Evolutionary conservation across 305 asterid genomes (phyloP), one percentile per base, ranked within the genome.

Genomic region (Solanum hybrid): DNA sequence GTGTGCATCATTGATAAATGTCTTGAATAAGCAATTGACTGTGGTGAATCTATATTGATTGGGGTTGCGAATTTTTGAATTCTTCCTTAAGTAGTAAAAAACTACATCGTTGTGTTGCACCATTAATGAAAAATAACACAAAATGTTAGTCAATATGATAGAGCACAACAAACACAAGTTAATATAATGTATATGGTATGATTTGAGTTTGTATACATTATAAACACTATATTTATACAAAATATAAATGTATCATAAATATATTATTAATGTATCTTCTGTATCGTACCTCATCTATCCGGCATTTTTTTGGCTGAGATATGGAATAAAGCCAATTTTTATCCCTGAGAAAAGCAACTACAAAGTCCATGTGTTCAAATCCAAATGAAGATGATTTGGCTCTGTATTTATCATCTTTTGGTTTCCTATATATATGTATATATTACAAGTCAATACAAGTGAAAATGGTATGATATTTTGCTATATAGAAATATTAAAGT

Each of bases 41-140:
- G 10, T 56, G 69, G 24, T 17, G 24, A 56, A 56, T 17, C 2
- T 6, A 0, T 56, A 2, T 3, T 17, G 69, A 56, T 56, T 56
- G 24, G 69, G 69, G 24, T 0, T 17, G 24, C 24, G 0, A 0
- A 6, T 1, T 56, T 56, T 56, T 17, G 4, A 17, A 0, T 17
- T 17, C 69, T 56, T 56, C 69, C 69, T 56, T 17, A 56, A 17
- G 69, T 56, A 56, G 10, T 56, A 17, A 2, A 56, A 56, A 56
- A 17, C 10, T 6, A 6, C 24, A 2, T 56, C 10, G 4, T 6
- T 56, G 24, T 56, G 69, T 6, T 56, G 24, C 24, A 56, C 4
- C 10, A 56, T 56, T 1, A 56, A 56, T 46, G 2, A 56, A 56
- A 56, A 56, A 56, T 2, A 56, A 17, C 9, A 56, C 10, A 56